Evolutionary conservation across 257 asterid species (phyloP).

Genomic region (Jacaranda copaia): DNA sequence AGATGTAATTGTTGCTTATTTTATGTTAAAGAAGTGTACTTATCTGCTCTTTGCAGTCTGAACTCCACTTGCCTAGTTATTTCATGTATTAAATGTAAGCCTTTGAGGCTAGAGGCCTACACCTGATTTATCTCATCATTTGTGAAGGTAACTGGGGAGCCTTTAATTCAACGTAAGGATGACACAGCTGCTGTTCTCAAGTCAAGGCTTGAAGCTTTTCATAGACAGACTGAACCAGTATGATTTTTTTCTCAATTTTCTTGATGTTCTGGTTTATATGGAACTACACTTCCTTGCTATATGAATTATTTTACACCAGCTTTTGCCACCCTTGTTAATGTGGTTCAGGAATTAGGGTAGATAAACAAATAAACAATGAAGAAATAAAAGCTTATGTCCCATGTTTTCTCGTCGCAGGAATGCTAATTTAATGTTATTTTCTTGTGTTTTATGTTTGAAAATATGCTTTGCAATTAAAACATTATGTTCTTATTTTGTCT

Average conservation of each 20-base stretch:
- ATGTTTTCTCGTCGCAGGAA: constrained; percentile 2
- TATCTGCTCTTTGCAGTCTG: constrained; percentile 14
- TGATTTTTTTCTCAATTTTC: constrained; percentile 23
- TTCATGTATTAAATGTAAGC: constrained; percentile 2
- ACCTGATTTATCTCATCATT: constrained; percentile 34
- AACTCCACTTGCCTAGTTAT: not conserved
- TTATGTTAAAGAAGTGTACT: not conserved
- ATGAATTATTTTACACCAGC: constrained; percentile 6
- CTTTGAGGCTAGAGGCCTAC: not conserved
- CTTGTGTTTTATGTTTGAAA: not conserved
- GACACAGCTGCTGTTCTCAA: constrained; percentile 93
- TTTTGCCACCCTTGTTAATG: constrained; percentile 6
- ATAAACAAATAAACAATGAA: constrained; percentile 13
- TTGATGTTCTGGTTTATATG: constrained; percentile 17
- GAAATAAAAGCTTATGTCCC: not conserved
- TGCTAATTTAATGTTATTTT: constrained; percentile 5
- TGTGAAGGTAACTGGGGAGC: constrained; percentile 80
- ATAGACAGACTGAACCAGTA: constrained; percentile 92
- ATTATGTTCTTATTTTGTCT: not conserved
- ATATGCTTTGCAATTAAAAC: not conserved
- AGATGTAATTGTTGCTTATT: constrained; percentile 8
- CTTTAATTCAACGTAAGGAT: constrained; percentile 91
- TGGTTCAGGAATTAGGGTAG: not conserved
- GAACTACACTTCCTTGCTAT: not conserved
- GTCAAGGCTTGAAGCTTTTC: constrained; percentile 95